Percentiles rank a stretch among this genome's conserved stretches.
Conservation (phyloP, 2,329 filamentous ascomycete species). For the Epichloe scottii region DNA sequence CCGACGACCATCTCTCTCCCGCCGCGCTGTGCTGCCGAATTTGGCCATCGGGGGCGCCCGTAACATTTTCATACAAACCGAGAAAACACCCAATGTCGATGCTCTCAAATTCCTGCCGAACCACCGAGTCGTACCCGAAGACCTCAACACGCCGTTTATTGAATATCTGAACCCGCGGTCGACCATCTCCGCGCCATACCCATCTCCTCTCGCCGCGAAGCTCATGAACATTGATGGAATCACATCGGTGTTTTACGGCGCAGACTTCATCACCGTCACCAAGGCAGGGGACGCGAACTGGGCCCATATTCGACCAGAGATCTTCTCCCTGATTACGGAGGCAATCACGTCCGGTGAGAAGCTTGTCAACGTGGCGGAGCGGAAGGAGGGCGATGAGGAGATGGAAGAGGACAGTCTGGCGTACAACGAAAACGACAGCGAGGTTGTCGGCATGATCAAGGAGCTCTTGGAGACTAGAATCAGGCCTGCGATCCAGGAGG, state of each 20-base stretch:
- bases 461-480: slow-evolving; percentile 92
- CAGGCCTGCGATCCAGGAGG: slow-evolving; percentile 89
- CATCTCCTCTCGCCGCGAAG: slow-evolving; percentile 80
- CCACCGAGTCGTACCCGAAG: slow-evolving; percentile 66
- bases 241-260: slow-evolving; percentile 86
- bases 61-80: slow-evolving; percentile 96
- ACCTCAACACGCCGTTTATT: slow-evolving; percentile 63
- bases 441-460: slow-evolving; percentile 97
- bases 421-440: slow-evolving; percentile 82
- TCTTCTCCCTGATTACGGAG: slow-evolving; percentile 92
- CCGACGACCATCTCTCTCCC: slow-evolving; percentile 4
- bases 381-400: slow-evolving; percentile 36
- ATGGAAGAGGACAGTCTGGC: slow-evolving; percentile 54
- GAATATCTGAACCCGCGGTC: slow-evolving; percentile 86
- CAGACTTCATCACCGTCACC: slow-evolving; percentile 93
- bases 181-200: slow-evolving; percentile 77
- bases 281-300: slow-evolving; percentile 82
- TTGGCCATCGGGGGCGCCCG: slow-evolving; percentile 31
- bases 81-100: slow-evolving; percentile 87
- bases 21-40: slow-evolving; percentile 8
- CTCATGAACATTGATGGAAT: slow-evolving; percentile 91
- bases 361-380: slow-evolving; percentile 61
- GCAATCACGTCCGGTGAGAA: slow-evolving; percentile 71
- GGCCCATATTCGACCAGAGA: slow-evolving; percentile 89
- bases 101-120: slow-evolving; percentile 95